Conservation (phyloP, 2,329 filamentous ascomycete genomes). For the Leptographium wingfieldii region DNA sequence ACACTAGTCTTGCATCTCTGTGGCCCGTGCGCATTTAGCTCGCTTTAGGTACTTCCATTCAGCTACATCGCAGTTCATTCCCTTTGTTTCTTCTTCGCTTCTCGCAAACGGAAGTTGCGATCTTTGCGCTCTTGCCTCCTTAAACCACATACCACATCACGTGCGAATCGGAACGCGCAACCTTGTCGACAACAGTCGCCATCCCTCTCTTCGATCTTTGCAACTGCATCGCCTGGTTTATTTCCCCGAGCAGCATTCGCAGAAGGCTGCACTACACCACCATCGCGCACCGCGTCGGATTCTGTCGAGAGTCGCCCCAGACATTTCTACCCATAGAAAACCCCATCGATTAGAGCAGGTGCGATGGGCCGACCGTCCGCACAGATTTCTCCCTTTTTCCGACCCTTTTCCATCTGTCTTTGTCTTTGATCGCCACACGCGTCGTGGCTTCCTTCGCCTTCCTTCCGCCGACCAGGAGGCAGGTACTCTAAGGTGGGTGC, state of each 20-base stretch:
- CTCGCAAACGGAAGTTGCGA: neutral
- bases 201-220: neutral
- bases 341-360: neutral
- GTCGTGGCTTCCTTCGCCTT: neutral
- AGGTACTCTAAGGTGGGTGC: neutral
- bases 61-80: neutral
- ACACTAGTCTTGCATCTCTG: neutral
- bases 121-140: neutral
- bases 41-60: neutral
- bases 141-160: neutral
- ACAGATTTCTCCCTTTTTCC: neutral
- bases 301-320: neutral
- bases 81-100: neutral
- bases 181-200: neutral
- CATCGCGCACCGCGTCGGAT: neutral
- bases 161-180: neutral
- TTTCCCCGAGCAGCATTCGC: neutral
- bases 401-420: neutral
- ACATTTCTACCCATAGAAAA: neutral
- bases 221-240: neutral
- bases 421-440: neutral
- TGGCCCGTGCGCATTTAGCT: neutral
- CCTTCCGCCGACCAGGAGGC: neutral
- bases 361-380: neutral
- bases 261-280: neutral